Evolutionary conservation across 345 rosid genomes (phyloP), one percentile per base, ranked within the genome.

Genomic region (Salix exigua): DNA sequence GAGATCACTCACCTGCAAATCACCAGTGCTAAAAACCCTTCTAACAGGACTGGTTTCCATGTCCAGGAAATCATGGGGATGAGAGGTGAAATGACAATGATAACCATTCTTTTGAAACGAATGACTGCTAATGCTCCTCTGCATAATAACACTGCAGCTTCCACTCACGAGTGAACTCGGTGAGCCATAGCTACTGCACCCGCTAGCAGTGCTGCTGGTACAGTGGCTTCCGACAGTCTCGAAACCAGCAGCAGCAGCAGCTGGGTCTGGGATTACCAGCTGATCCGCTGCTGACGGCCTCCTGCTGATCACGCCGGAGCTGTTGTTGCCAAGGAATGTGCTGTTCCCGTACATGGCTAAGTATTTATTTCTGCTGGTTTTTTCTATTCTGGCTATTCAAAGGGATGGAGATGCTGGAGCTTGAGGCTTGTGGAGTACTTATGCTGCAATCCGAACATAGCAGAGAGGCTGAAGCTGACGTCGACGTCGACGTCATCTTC

Each of bases 1-100:
- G 51, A 1, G 51, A 13, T 46, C 51, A 71, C 82, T 85, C 60
- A 94, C 98, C 82, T 84, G 91, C 86, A 90, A 74, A 75, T 93
- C 99, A 68, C 93, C 96, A 35, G 96, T 85, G 82, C 97, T 93
- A 73, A 80, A 91, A 71, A 88, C 96, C 86, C 93, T 89, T 75
- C 93, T 85, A 6, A 87, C 92, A n/a, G 89, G 86, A 77, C 88
- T 82, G 4, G 38, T 48, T 28, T 87, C 91, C 65, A 82, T 30
- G 73, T 89, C 98, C 23, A 81, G 13, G 51, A 83, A 75, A 70
- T 78, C 88, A 14, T 76, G 84, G 70, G 80, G 74, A 16, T 46
- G 51, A 53, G 83, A 76, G 8, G 71, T 63, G 50, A 82, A 88
- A 67, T 71, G 83, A 81, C 78, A 82, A 42, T 68, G 82, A 68